A percentile compares a stretch with the other conserved stretches of the same genome.
Evolutionary conservation across 75 land plant genomes (phyloP).

Genomic region (Isoetes taiwanensis): DNA sequence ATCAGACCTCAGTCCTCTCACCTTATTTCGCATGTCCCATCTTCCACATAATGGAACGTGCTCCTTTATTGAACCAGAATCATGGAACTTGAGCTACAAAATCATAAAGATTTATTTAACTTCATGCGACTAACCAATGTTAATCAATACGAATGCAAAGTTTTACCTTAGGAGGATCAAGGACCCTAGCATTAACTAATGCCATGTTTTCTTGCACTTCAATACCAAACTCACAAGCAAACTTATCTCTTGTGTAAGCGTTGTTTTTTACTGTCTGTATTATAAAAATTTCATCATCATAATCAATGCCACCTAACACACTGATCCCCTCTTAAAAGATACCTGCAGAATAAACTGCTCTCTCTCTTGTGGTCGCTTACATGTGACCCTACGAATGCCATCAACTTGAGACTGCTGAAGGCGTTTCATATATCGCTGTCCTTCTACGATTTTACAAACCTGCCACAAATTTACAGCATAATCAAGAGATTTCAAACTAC

Average conservation of each 20-base stretch:
- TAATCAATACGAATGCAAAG: neutral
- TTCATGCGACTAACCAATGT: neutral
- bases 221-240: neutral
- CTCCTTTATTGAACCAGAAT: neutral
- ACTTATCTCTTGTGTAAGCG: neutral
- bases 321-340: neutral
- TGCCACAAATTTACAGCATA: neutral
- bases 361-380: neutral
- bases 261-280: neutral
- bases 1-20: neutral
- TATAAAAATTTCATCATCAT: neutral
- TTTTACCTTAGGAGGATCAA: neutral
- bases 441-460: conserved; percentile 6
- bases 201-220: neutral
- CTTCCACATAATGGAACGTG: neutral
- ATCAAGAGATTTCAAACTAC: neutral
- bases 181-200: neutral
- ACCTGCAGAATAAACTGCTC: neutral
- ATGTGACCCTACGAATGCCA: neutral
- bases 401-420: neutral
- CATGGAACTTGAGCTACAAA: conserved; percentile 1
- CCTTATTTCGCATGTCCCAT: conserved; percentile 1
- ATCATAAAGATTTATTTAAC: neutral
- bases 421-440: conserved; percentile 1
- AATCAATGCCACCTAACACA: neutral